These are phyloP conservation scores for Arachis hypogaea DNA, from an alignment of 306 rosid species.

Conservation along the genomic window DNA sequence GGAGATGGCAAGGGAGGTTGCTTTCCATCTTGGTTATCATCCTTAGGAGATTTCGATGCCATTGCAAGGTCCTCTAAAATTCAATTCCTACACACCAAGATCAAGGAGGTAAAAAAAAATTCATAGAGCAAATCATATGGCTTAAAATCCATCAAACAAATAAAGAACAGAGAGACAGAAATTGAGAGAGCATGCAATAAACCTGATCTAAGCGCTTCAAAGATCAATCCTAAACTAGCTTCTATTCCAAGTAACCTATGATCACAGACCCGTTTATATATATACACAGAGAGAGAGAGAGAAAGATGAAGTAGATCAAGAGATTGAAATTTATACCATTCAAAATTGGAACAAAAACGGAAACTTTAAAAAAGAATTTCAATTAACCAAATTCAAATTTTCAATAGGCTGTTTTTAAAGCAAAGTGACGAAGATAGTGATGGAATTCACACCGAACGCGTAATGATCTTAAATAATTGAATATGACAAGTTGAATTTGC, in stretches of 20 bases:
- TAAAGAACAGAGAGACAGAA: background rate
- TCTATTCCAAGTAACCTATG: constrained; percentile 42
- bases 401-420: too few relatives aligned
- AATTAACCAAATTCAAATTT: background rate
- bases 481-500: background rate
- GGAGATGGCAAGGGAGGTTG: constrained; percentile 88
- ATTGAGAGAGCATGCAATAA: constrained; percentile 27
- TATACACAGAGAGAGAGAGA: background rate
- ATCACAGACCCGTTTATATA: constrained; percentile 50
- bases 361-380: background rate
- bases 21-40: constrained; percentile 52
- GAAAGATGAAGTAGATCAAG: constrained; percentile 21
- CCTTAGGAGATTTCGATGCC: constrained; percentile 72
- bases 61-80: constrained; percentile 42
- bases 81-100: constrained; percentile 43
- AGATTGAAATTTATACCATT: constrained; percentile 26
- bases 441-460: constrained; percentile 47
- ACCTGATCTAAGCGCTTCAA: constrained; percentile 39
- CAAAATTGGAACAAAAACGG: background rate
- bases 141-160: constrained; percentile 13
- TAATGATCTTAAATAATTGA: background rate
- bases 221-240: constrained; percentile 45
- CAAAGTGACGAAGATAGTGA: constrained; percentile 15
- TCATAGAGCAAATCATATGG: constrained; percentile 12
- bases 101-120: constrained; percentile 22